Evolutionary conservation across 2,329 filamentous ascomycete species (phyloP), one percentile per base, ranked within the genome.

Genomic region (Colletotrichum euphorbiae): DNA sequence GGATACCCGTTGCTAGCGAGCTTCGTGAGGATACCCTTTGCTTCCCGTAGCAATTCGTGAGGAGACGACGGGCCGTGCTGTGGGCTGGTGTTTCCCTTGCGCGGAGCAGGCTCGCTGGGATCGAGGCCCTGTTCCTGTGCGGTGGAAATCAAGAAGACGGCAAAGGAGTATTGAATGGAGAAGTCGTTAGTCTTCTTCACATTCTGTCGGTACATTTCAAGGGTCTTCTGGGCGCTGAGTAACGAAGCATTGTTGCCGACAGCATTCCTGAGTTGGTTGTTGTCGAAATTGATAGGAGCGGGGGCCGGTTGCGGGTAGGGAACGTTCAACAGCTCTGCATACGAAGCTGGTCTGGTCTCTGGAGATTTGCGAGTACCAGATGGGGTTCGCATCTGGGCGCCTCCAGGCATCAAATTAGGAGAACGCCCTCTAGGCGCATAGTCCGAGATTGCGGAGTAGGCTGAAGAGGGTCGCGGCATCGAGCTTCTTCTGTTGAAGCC

Each of bases 191-290:
- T 97, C 83, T 99, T 99, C 82, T 98, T 98, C 67, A 98, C 93
- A 75, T 98, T 99, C 62, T 91, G 91, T 50, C 95, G 89, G 79
- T 99, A 99, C 95, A 98, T 98, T 62, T 98, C 94, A 55, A 99
- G 87, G 2, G 96, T 99, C 81, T 98, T 94, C 76, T 95, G 93
- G 38, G 93, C 91, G 75, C 93, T 94, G 33, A 99, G 87, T 12
- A 99, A 85, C 19, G 94, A 97, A 3, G 95, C 95, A 81, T 97
- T 97, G 76, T 89, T 91, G 50, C 96, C 96, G 24, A 99, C 90
- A 15, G 88, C 90, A 63, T 86, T 89, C 69, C 93, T 91, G 55
- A 99, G 82, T 70, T 91, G 87, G 11, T 91, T 89, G 76, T 98
- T 98, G 78, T 97, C 93, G 68, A 97, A 85, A 31, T 87, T 75